Percentiles rank a stretch among this genome's conserved stretches.
Conservation (phyloP, 306 rosid genomes). For the Lupinus albus region DNA sequence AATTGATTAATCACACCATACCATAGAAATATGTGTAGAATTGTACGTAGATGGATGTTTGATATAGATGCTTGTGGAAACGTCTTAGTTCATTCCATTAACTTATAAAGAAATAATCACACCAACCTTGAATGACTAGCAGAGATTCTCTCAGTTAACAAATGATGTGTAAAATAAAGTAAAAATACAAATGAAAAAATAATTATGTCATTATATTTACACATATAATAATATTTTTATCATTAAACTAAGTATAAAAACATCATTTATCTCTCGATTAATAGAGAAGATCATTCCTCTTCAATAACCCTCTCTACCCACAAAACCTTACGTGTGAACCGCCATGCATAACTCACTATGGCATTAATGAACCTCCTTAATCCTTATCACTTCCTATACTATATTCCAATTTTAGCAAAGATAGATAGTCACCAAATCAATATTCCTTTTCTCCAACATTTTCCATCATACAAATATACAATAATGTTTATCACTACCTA, state of each 20-base stretch:
- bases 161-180: no score
- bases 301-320: background rate
- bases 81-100: constrained; percentile 10
- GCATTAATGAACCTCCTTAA: background rate
- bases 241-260: no score
- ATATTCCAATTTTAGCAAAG: background rate
- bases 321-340: constrained; percentile 16
- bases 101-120: constrained; percentile 1
- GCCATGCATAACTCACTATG: constrained; percentile 32
- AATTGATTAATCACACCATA: no score
- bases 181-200: no score
- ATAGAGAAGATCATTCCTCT: no score
- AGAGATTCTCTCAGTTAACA: no score
- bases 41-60: constrained; percentile 3
- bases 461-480: background rate
- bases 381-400: background rate
- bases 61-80: constrained; percentile 17
- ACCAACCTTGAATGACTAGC: constrained; percentile 36
- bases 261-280: no score
- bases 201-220: no score
- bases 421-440: background rate
- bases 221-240: no score
- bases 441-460: background rate
- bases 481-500: no score
- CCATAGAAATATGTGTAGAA: no score